These are phyloP conservation scores for Furcasterigmium sp. DNA, from an alignment of 2,329 filamentous ascomycete species.

Conservation along the genomic window DNA sequence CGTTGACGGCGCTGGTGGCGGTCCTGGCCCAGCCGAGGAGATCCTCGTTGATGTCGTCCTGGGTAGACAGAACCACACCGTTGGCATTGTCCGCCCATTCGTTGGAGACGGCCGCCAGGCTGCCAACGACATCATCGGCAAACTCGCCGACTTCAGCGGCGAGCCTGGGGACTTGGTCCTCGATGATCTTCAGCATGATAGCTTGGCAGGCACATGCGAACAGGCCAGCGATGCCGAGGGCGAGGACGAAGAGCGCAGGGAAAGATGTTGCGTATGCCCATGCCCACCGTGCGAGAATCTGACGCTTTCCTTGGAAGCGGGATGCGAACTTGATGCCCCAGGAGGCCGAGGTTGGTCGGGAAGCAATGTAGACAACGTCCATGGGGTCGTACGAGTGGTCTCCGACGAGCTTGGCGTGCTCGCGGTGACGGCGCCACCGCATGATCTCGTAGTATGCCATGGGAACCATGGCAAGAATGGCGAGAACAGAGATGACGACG, in stretches of 20 bases:
- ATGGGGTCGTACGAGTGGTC: slow-evolving; percentile 69
- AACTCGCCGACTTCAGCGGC: slow-evolving; percentile 72
- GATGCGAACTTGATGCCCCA: slow-evolving; percentile 66
- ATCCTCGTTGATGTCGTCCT: slow-evolving; percentile 74
- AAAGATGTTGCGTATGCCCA: slow-evolving; percentile 83
- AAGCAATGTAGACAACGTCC: slow-evolving; percentile 85
- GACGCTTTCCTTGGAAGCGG: slow-evolving; percentile 58
- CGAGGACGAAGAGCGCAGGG: slow-evolving; percentile 79
- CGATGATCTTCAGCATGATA: slow-evolving; percentile 66
- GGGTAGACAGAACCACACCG: slow-evolving; percentile 63
- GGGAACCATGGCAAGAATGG: slow-evolving; percentile 66
- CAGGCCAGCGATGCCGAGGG: slow-evolving; percentile 75
- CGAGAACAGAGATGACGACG: slow-evolving; percentile 65
- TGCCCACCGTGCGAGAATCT: slow-evolving; percentile 75
- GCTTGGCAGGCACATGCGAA: slow-evolving; percentile 80
- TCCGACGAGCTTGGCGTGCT: slow-evolving; percentile 61
- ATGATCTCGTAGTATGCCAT: slow-evolving; percentile 79
- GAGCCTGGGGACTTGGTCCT: slow-evolving; percentile 72
- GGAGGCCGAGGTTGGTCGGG: slow-evolving; percentile 69
- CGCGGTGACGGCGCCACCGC: slow-evolving; percentile 68
- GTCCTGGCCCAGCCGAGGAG: slow-evolving; percentile 84
- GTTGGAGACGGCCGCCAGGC: slow-evolving; percentile 66
- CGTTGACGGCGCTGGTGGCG: slow-evolving; percentile 75
- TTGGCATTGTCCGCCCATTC: slow-evolving; percentile 77
- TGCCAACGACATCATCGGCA: slow-evolving; percentile 69